These are phyloP conservation scores for Fusarium guadeloupense DNA, from an alignment of 2,329 filamentous ascomycete genomes.

Conservation along the genomic window DNA sequence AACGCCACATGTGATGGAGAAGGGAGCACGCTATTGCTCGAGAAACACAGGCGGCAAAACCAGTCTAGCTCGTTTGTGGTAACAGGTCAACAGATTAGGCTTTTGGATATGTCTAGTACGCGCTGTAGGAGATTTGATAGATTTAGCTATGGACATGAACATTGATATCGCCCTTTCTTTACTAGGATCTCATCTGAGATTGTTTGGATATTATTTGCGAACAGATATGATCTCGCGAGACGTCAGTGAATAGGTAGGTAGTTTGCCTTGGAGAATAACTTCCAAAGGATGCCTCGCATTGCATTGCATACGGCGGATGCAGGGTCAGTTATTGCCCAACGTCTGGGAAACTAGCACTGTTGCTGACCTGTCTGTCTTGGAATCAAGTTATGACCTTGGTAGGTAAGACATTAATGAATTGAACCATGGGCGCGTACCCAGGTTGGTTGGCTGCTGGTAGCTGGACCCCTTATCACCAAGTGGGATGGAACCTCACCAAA, in stretches of 20 bases:
- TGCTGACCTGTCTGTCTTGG: not conserved
- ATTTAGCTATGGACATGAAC: constrained; percentile 6
- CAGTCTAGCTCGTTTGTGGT: constrained; percentile 24
- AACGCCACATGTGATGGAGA: constrained; percentile 20
- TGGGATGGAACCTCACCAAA: too few species aligned
- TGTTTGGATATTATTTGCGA: too few species aligned
- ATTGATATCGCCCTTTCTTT: not conserved
- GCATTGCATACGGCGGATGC: constrained; percentile 40
- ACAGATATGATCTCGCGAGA: too few species aligned
- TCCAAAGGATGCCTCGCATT: constrained; percentile 41
- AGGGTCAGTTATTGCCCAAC: constrained; percentile 8
- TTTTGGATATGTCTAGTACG: constrained; percentile 27
- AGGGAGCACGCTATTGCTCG: constrained; percentile 17
- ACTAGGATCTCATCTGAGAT: too few species aligned
- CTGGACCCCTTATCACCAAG: constrained; percentile 26
- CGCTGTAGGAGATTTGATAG: constrained; percentile 31
- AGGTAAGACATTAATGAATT: constrained; percentile 14
- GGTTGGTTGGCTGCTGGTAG: constrained; percentile 1
- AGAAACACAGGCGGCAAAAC: constrained; percentile 16
- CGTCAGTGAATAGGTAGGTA: too few species aligned
- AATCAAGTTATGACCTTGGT: too few species aligned
- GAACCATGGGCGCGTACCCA: constrained; percentile 14
- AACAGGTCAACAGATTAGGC: constrained; percentile 29
- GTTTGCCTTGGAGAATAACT: too few species aligned
- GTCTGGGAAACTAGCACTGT: not conserved